Conservation (phyloP, 257 asterid genomes). For the Fraxinus americana region DNA sequence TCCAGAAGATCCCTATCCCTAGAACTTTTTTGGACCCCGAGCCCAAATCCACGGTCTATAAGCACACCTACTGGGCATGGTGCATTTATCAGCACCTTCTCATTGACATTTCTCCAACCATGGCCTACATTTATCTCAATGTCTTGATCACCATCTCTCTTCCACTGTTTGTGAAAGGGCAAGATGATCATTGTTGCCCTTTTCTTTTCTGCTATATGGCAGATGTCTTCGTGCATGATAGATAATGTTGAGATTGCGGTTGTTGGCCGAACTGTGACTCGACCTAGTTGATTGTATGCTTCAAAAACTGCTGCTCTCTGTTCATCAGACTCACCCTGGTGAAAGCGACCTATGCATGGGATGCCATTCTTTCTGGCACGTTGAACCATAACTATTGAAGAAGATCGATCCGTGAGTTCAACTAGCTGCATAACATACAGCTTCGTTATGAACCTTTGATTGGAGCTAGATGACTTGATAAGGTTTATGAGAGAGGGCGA, state of each 20-base stretch:
- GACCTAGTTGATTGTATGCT: conserved; percentile 20
- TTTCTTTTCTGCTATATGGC: conserved; percentile 42
- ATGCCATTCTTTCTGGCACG: conserved; percentile 16
- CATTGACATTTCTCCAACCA: conserved; percentile 40
- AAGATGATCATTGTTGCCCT: conserved; percentile 26
- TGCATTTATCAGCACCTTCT: conserved; percentile 34
- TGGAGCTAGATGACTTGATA: not conserved
- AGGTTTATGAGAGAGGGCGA: conserved; percentile 6
- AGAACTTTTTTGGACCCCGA: not conserved
- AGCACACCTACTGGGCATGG: conserved; percentile 37
- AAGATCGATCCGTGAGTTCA: conserved; percentile 21
- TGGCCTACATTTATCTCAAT: conserved; percentile 29
- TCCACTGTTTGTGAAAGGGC: conserved; percentile 42
- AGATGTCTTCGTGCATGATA: conserved; percentile 42
- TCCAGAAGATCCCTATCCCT: not conserved
- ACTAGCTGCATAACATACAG: conserved; percentile 15
- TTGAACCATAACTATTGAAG: conserved; percentile 24
- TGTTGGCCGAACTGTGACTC: conserved; percentile 28
- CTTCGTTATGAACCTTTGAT: not conserved
- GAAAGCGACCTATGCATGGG: conserved; percentile 15
- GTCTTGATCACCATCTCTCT: conserved; percentile 20
- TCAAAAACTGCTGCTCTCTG: conserved; percentile 25
- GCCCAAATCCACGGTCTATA: conserved; percentile 37
- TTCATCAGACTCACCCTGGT: conserved; percentile 3
- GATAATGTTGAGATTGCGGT: conserved; percentile 35